phyloP scores from a whole-genome alignment of 2,329 filamentous ascomycete species.

The Raffaelea deltoideospora region DNA sequence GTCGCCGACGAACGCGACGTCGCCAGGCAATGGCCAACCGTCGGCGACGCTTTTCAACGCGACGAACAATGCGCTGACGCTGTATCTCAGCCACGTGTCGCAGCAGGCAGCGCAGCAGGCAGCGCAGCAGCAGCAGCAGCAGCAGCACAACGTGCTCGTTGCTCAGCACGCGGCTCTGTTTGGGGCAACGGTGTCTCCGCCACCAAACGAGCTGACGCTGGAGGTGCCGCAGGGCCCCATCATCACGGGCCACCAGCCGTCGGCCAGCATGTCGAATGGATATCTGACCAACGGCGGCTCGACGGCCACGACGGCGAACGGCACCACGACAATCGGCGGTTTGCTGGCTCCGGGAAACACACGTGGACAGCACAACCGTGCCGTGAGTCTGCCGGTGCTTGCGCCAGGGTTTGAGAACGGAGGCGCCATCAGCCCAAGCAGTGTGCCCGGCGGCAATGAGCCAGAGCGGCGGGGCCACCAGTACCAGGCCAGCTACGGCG shows the following conservation, averaged over 20 bases:
- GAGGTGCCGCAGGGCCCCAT: constrained; percentile 43
- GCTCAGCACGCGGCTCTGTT: constrained; percentile 73
- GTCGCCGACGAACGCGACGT: constrained; percentile 33
- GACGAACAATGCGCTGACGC: constrained; percentile 75
- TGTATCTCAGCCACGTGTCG: constrained; percentile 79
- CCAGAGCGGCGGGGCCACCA: constrained; percentile 48
- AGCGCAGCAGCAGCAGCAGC: constrained; percentile 59
- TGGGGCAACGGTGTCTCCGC: constrained; percentile 49
- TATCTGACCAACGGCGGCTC: constrained; percentile 32
- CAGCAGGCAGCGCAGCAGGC: constrained; percentile 57
- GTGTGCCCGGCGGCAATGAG: constrained; percentile 29
- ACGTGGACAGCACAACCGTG: constrained; percentile 54
- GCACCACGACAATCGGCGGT: constrained; percentile 57
- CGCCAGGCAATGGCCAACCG: constrained; percentile 21
- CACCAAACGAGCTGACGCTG: constrained; percentile 38
- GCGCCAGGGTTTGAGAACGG: constrained; percentile 49
- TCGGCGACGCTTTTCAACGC: constrained; percentile 63
- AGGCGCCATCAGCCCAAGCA: constrained; percentile 34
- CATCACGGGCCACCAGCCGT: constrained; percentile 48
- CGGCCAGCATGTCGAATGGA: constrained; percentile 50
- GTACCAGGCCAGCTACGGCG: constrained; percentile 48
- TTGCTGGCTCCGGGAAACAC: constrained; percentile 57
- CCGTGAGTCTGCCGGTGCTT: constrained; percentile 71
- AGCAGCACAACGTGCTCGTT: constrained; percentile 55
- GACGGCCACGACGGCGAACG: constrained; percentile 29